phyloP scores from a whole-genome alignment of 2,329 filamentous ascomycete species.

The Talaromyces albobiverticillius region DNA sequence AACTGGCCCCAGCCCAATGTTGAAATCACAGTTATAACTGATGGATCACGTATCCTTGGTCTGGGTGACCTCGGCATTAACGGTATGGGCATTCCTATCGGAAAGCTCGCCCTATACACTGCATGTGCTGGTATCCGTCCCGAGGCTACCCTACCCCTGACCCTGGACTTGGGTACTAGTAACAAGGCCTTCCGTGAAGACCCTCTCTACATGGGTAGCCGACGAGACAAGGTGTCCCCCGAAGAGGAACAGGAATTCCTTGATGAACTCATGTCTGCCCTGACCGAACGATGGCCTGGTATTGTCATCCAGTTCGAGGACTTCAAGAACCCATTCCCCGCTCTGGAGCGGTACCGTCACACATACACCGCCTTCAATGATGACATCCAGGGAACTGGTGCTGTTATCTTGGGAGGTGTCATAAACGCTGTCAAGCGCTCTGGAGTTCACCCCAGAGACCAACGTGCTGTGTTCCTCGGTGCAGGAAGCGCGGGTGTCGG shows the following conservation, averaged over 20 bases:
- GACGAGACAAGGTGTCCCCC: constrained; percentile 73
- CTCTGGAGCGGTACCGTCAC: constrained; percentile 83
- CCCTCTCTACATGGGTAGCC: constrained; percentile 86
- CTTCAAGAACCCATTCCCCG: constrained; percentile 96
- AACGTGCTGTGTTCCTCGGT: constrained; percentile 93
- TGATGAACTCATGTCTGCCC: constrained; percentile 94
- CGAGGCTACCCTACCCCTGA: constrained; percentile 61
- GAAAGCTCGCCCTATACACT: constrained; percentile 93
- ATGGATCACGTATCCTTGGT: constrained; percentile 87
- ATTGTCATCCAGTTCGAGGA: constrained; percentile 93
- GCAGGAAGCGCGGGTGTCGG: constrained; percentile 94
- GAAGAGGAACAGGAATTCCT: constrained; percentile 86
- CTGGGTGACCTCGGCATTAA: constrained; percentile 95
- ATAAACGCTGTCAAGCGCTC: constrained; percentile 78
- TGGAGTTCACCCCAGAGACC: constrained; percentile 79
- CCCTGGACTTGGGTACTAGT: constrained; percentile 61
- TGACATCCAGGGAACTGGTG: constrained; percentile 95
- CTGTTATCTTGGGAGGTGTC: constrained; percentile 84
- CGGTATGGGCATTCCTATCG: constrained; percentile 96
- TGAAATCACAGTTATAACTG: constrained; percentile 94
- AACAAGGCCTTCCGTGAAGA: constrained; percentile 68
- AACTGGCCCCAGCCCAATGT: constrained; percentile 91
- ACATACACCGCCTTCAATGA: constrained; percentile 97
- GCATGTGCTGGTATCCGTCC: constrained; percentile 93
- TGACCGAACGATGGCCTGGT: constrained; percentile 71